Evolutionary conservation across 306 rosid species (phyloP), one percentile per base, ranked within the genome.

Genomic region (Inga leiocalycina): DNA sequence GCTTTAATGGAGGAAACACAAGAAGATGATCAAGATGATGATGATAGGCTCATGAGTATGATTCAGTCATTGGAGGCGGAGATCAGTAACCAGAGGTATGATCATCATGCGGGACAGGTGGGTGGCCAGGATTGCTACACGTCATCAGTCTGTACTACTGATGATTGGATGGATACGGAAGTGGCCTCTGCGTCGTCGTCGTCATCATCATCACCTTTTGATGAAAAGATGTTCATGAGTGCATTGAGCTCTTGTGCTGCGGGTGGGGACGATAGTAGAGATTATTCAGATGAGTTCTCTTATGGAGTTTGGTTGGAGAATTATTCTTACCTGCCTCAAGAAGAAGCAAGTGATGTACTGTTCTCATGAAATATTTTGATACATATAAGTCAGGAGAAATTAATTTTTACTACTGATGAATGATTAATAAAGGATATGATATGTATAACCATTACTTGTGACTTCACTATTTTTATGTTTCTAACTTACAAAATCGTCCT

Each of bases 11-110:
- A 88, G 69, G 90, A 89, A 72, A 65, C 82, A 30, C 83, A 77
- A 1, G 90, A 89, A 54, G 91, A 89, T 11, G 37, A 4, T 20
- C 20, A 44, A 0, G 95, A 89, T 39, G n/a, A 89, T 39, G n/a
- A 89, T 24, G 41, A 73, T n/a, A 89, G 88, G 65, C 83, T 91
- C 43, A 85, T 79, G 7, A 89, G 80, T 59, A 84, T 89, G 79
- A 89, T 91, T 52, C 93, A 86, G 71, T 91, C 93, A 49, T 79
- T 88, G 24, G 89, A 89, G 80, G 91, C 86, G 17, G 93, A 85
- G 79, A 83, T 89, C 37, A 77, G n/a, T 2, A 70, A 27, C 3
- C 15, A 11, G 19, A 62, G 13, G 51, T 1, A n/a, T 75, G 73
- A 57, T n/a, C 30, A n/a, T 59, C 66, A 59, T 24, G 17, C 3